Conservation (phyloP, 345 rosid species). For the Eucalyptus pauciflora region DNA sequence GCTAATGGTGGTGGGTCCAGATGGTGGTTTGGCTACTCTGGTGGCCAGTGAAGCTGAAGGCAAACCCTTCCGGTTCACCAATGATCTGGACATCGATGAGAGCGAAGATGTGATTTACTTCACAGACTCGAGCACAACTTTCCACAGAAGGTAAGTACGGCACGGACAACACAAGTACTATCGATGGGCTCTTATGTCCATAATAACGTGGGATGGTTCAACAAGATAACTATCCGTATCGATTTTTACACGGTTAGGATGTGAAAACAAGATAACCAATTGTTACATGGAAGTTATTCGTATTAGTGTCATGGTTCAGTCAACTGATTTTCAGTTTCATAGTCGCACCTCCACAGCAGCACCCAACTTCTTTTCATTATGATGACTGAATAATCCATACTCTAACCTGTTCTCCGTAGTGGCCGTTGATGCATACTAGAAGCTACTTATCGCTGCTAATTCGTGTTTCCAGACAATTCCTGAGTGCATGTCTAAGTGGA, state of each 20-base stretch:
- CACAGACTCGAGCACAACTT: slow-evolving; percentile 50
- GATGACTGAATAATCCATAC: background rate
- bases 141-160: slow-evolving; percentile 44
- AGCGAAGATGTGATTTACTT: slow-evolving; percentile 47
- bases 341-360: background rate
- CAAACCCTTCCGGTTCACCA: slow-evolving; percentile 45
- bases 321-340: background rate
- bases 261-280: background rate
- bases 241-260: background rate
- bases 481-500: slow-evolving; percentile 2
- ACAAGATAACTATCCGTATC: background rate
- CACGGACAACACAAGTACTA: background rate
- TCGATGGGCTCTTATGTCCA: background rate
- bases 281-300: background rate
- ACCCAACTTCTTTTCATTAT: background rate
- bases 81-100: slow-evolving; percentile 59
- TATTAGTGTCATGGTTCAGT: background rate
- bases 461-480: background rate
- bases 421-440: background rate
- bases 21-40: slow-evolving; percentile 47
- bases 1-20: slow-evolving; percentile 45
- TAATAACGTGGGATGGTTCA: background rate
- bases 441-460: background rate
- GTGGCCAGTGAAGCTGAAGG: slow-evolving; percentile 48
- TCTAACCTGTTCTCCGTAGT: background rate